Base-by-base conservation (phyloP, 257 asterid genomes). In the Eucommia ulmoides region DNA sequence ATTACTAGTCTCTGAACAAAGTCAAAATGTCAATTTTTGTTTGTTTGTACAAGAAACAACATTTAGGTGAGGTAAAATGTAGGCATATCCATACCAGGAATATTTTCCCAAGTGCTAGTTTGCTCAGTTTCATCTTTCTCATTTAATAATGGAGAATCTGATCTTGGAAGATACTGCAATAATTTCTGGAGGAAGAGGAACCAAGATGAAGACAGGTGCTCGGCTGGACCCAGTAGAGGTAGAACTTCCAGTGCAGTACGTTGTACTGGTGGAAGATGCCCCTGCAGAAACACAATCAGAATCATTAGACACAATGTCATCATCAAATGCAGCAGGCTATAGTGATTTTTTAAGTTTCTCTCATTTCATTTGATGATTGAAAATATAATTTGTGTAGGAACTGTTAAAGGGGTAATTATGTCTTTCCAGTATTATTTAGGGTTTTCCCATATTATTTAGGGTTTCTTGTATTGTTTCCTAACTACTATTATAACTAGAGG, bases 171-270 rank as follows among this genome's bases (percentile, higher is more conserved):
- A 75, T 77, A 70, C 55, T 71, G 80, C 77, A 85, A 58, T 42
- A 89, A 61, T 52, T 70, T 71, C 55, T 65, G 70, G 8, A 89
- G 82, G 50, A 89, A 80, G 54, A 71, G 62, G 58, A 63, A 52
- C 98, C 98, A 89, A 94, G 83, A 80, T 56, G 93, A 62, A 61
- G 79, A 61, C 60, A 89, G 94, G 65, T 85, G 88, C 24, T 51
- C 74, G 11, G 93, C 78, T 26, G 98, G 98, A 55, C 79, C 64
- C 57, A 89, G 35, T 63, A 68, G 62, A 14, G 93, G 93, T 54
- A 89, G 63, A 53, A 89, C 71, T 65, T 85, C 98, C 55, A 89
- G 81, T 58, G 77, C 65, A 50, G 83, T 69, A 69, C 98, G 94
- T 57, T 76, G 94, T 61, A 78, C 78, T 11, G 83, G 96, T 57